Evolutionary conservation across 1,139 yeast genomes (phyloP), one percentile per base, ranked within the genome.

Genomic region (Yamadazyma oceani): DNA sequence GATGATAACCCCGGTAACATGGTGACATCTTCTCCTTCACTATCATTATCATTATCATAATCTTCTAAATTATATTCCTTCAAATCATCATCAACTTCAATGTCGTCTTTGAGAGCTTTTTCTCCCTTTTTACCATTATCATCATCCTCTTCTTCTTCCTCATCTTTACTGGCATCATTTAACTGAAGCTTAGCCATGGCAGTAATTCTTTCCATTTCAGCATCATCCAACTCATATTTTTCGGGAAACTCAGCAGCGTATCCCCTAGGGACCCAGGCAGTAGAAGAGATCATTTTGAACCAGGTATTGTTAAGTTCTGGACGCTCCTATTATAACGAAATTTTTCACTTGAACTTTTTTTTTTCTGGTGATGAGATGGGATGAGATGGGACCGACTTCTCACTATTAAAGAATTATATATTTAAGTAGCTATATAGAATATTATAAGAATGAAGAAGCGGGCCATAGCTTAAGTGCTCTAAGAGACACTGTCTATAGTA

Each of bases 201-300:
- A 45, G 83, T 80, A 57, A 92, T 89, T 64, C 97, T 78, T 43
- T 80, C 94, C 87, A 92, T 83, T 63, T 92, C 99, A 42, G 78
- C 94, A 47, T 92, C 97, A 52, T 89, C 82, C 42, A 92, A 68
- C 50, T 87, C 96, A 55, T 88, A 89, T 57, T 85, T 79, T 51
- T 81, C 87, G 4, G 98, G 98, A 57, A 84, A 86, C 60, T 90
- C 97, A 27, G 95, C 78, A 21, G 98, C 95, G 60, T 76, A 85
- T 9, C 99, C 99, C 55, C 96, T 78, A 35, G 97, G 97, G 24
- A 92, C 96, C 97, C 98, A 92, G 36, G 84, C 69, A 36, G 94
- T 83, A 23, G 97, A 85, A 35, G 98, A 89, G 49, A 92, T 83
- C 96, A 94, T 89, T 11, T 24, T 24, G 11, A 24, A 24, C n/a